A percentile compares a stretch with the other conserved stretches of the same genome.
These are phyloP conservation scores for Penicillium subrubescens DNA, from an alignment of 495 filamentous ascomycete genomes.

Conservation along the genomic window DNA sequence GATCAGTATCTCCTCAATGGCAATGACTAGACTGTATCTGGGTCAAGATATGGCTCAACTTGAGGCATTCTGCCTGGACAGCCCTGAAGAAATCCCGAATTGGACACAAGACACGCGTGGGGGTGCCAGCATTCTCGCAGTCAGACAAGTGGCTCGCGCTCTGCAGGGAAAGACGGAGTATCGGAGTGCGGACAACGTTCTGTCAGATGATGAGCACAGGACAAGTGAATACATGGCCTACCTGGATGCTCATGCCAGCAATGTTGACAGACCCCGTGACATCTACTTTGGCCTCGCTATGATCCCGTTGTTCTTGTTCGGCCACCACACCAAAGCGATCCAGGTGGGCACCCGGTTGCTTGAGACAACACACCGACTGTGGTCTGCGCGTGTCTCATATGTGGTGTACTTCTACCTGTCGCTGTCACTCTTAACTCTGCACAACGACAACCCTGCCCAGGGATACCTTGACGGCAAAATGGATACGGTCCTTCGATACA, in stretches of 20 bases:
- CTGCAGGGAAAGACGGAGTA: conserved; percentile 82
- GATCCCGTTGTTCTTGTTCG: conserved; percentile 72
- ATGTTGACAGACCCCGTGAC: conserved; percentile 60
- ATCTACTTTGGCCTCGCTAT: conserved; percentile 76
- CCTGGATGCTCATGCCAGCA: conserved; percentile 50
- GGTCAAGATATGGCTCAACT: conserved; percentile 76
- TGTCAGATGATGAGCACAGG: conserved; percentile 73
- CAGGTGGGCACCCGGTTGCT: conserved; percentile 65
- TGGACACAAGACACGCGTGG: conserved; percentile 80
- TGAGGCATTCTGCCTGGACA: conserved; percentile 71
- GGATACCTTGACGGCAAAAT: conserved; percentile 56
- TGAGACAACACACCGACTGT: conserved; percentile 60
- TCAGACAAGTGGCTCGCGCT: conserved; percentile 72
- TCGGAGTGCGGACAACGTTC: conserved; percentile 54
- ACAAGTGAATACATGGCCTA: conserved; percentile 63
- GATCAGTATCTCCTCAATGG: conserved; percentile 70
- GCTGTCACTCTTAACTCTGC: conserved; percentile 63
- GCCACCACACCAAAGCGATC: conserved; percentile 69
- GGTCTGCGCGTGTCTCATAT: conserved; percentile 71
- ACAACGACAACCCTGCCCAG: conserved; percentile 55
- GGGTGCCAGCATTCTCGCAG: conserved; percentile 69
- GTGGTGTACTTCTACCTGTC: conserved; percentile 69
- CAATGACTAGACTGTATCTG: conserved; percentile 68
- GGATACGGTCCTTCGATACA: conserved; percentile 56
- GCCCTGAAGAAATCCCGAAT: conserved; percentile 72